Conservation (phyloP, 257 asterid genomes). For the Solanum neorickii region DNA sequence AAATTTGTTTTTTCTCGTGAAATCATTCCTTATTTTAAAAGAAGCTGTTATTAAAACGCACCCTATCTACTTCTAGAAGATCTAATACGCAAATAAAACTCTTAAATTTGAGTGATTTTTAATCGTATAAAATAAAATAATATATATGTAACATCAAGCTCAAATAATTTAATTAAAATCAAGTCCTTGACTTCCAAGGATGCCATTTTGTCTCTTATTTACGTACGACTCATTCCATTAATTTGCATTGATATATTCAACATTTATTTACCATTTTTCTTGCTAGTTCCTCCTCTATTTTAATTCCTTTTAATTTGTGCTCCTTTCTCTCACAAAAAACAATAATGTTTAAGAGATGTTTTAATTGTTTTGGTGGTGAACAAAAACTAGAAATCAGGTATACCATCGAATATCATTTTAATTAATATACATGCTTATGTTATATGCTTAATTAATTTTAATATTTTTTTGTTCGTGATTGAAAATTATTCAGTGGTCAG, state of each 20-base stretch:
- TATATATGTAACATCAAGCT: background rate
- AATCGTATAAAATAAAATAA: background rate
- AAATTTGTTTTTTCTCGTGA: no score
- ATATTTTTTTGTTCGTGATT: background rate
- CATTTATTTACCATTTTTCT: background rate
- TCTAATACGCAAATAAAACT: background rate
- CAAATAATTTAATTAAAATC: background rate
- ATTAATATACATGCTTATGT: background rate
- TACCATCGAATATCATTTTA: no score
- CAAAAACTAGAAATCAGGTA: slow-evolving; percentile 5
- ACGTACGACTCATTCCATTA: background rate
- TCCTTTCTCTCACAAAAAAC: background rate
- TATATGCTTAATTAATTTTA: background rate
- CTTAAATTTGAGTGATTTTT: background rate
- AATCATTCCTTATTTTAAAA: no score
- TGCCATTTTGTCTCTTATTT: background rate
- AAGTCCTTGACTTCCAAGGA: background rate
- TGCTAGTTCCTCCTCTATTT: background rate
- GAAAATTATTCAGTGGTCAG: background rate
- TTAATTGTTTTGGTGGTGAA: slow-evolving; percentile 11
- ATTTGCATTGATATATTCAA: background rate
- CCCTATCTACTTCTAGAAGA: background rate
- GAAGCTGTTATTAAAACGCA: no score
- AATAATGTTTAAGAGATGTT: slow-evolving; percentile 15
- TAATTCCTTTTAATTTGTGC: background rate